These are phyloP conservation scores for Trametopsis cervina DNA, from an alignment of 768 basidiomycete genomes.

Conservation along the genomic window DNA sequence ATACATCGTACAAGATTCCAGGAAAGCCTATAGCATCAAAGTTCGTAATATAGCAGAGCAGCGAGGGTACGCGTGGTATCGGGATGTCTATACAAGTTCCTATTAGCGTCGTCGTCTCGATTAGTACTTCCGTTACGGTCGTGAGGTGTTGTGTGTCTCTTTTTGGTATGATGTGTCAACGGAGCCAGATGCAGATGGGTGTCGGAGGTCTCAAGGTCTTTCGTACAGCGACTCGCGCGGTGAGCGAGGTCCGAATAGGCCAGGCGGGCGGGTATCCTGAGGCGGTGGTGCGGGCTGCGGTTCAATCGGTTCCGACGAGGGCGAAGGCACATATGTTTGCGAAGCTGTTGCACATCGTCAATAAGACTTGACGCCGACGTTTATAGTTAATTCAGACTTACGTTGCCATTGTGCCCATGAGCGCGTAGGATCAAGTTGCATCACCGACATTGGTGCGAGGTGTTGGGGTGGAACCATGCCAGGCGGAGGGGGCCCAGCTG, in stretches of 20 bases:
- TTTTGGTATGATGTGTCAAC: too few relatives aligned
- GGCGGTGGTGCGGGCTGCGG: slow-evolving; percentile 48
- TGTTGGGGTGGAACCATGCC: slow-evolving; percentile 13
- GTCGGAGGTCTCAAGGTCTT: neutral
- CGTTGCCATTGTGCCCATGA: slow-evolving; percentile 40
- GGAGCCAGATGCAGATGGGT: neutral
- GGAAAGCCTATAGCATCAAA: neutral
- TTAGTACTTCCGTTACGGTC: neutral
- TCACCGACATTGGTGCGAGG: slow-evolving; percentile 12
- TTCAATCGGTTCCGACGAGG: slow-evolving; percentile 36
- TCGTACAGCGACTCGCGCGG: slow-evolving; percentile 33
- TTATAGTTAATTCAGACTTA: slow-evolving; percentile 16
- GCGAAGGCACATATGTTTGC: slow-evolving; percentile 47
- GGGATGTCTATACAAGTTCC: neutral
- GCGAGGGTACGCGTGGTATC: neutral
- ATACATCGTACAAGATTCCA: neutral
- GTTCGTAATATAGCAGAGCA: neutral
- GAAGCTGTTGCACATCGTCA: slow-evolving; percentile 40
- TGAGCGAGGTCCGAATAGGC: slow-evolving; percentile 76
- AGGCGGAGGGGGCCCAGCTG: slow-evolving; percentile 11
- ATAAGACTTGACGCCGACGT: slow-evolving; percentile 1
- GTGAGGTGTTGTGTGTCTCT: neutral
- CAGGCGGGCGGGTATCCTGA: slow-evolving; percentile 51
- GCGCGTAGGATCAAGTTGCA: slow-evolving; percentile 17
- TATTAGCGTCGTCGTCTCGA: neutral